These are phyloP conservation scores for Lachnellula occidentalis DNA, from an alignment of 2,329 filamentous ascomycete species.

Conservation along the genomic window DNA sequence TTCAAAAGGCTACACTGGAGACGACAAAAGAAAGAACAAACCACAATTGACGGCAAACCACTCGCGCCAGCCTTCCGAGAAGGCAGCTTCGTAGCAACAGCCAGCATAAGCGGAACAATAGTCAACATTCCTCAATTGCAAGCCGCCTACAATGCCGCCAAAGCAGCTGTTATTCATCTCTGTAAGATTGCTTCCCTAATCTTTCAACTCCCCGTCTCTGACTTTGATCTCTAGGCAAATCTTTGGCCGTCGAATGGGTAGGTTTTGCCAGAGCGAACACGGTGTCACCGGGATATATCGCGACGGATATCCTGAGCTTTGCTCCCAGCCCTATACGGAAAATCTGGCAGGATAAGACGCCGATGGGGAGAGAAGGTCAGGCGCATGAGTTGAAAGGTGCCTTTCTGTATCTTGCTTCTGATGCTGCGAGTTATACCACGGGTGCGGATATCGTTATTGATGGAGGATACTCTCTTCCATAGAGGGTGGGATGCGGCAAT, in stretches of 20 bases:
- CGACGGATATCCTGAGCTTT: constrained; percentile 66
- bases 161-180: constrained; percentile 57
- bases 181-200: constrained; percentile 38
- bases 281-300: constrained; percentile 70
- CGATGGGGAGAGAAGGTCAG: constrained; percentile 10
- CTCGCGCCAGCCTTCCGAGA: constrained; percentile 50
- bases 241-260: constrained; percentile 71
- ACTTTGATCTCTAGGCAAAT: constrained; percentile 47
- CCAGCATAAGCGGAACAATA: constrained; percentile 73
- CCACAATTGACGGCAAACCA: constrained; percentile 54
- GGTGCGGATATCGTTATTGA: constrained; percentile 27
- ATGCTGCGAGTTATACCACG: constrained; percentile 41
- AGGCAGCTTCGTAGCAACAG: constrained; percentile 72
- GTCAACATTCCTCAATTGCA: constrained; percentile 74
- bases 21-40: constrained; percentile 63
- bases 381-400: constrained; percentile 47
- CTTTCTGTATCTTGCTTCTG: constrained; percentile 40
- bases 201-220: neutral
- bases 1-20: constrained; percentile 50
- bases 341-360: constrained; percentile 62
- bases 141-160: constrained; percentile 67
- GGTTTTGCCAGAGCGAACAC: constrained; percentile 68
- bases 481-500: neutral
- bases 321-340: constrained; percentile 60
- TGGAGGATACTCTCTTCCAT: constrained; percentile 13